A percentile compares a stretch with the other conserved stretches of the same genome.
Conservation (phyloP, 164 flowering plant genomes). For the Taxillus chinensis region DNA sequence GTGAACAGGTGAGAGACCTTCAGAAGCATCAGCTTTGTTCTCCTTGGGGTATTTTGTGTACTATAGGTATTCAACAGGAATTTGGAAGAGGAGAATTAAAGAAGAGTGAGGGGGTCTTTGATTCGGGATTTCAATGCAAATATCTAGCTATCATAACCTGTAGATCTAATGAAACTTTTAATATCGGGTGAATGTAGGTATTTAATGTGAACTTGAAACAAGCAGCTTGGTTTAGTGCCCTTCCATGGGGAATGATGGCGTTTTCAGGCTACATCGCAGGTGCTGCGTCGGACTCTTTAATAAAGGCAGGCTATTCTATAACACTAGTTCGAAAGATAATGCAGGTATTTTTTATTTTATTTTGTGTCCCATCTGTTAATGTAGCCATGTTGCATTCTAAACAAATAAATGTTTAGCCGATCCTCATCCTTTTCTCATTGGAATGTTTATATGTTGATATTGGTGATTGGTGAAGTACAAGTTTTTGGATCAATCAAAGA, state of each 20-base stretch:
- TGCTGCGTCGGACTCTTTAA: conserved; percentile 53
- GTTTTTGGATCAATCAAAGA: background rate
- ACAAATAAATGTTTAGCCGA: background rate
- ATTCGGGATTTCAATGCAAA: background rate
- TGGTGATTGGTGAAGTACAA: no score
- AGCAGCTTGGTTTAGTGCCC: conserved; percentile 99
- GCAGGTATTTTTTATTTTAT: conserved; percentile 52
- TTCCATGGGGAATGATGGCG: conserved; percentile 98
- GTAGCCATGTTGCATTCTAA: background rate
- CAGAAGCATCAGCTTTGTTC: no score
- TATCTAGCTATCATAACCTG: background rate
- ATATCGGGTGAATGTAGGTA: conserved; percentile 36
- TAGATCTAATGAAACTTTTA: background rate
- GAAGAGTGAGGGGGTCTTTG: no score
- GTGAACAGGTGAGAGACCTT: no score
- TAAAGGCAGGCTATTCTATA: conserved; percentile 53
- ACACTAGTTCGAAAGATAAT: conserved; percentile 75
- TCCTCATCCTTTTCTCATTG: background rate
- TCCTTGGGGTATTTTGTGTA: no score
- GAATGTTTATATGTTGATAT: background rate
- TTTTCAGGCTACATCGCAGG: conserved; percentile 80
- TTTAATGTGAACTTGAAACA: conserved; percentile 79
- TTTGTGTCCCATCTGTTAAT: background rate
- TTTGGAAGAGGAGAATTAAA: no score
- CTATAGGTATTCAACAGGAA: no score